These are phyloP conservation scores for Basipetospora sp. DNA, from an alignment of 2,329 filamentous ascomycete species.

Conservation along the genomic window DNA sequence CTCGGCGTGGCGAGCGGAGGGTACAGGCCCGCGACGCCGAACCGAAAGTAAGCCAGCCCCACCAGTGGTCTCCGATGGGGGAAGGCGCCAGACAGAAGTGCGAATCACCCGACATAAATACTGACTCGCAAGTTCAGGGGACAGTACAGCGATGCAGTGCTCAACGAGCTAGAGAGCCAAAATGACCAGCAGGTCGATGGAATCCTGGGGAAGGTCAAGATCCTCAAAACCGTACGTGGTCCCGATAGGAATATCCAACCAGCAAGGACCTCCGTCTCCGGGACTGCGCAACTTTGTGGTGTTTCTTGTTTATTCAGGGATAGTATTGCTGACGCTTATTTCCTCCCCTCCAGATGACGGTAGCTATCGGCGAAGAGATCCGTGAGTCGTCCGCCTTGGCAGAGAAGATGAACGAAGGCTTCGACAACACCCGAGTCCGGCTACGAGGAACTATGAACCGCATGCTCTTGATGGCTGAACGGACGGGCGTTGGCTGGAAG, in stretches of 20 bases:
- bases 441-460: slow-evolving; percentile 88
- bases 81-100: no score
- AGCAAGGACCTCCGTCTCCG: not conserved
- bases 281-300: not conserved
- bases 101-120: no score
- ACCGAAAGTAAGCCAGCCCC: slow-evolving; percentile 39
- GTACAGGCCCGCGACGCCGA: slow-evolving; percentile 58
- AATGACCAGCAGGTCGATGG: slow-evolving; percentile 82
- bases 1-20: slow-evolving; percentile 16
- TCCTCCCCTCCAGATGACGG: slow-evolving; percentile 57
- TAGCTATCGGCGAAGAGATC: slow-evolving; percentile 91
- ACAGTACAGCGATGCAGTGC: slow-evolving; percentile 81
- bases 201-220: slow-evolving; percentile 78
- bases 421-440: slow-evolving; percentile 69
- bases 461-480: slow-evolving; percentile 90
- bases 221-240: slow-evolving; percentile 65
- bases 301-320: not conserved
- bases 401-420: slow-evolving; percentile 90
- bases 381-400: slow-evolving; percentile 74
- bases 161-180: slow-evolving; percentile 89
- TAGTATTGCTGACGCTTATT: not conserved
- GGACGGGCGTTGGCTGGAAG: slow-evolving; percentile 88
- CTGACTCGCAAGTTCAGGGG: slow-evolving; percentile 36
- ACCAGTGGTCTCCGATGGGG: no score
- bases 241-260: no score